These are phyloP conservation scores for Protomyces macrosporus DNA, from an alignment of 1,139 yeast species.

Conservation along the genomic window DNA sequence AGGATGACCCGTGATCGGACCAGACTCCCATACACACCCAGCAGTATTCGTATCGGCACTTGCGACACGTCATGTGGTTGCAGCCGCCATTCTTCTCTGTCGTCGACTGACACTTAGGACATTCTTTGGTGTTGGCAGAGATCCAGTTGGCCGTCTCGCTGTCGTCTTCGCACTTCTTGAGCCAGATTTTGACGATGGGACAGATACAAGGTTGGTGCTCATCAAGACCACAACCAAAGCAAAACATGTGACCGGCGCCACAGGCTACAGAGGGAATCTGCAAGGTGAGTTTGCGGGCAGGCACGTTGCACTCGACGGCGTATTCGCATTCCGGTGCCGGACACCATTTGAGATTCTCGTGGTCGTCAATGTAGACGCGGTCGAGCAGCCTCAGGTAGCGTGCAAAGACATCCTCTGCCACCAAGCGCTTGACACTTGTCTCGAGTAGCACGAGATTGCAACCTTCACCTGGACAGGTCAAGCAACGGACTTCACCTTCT, in stretches of 20 bases:
- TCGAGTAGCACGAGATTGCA: conserved; percentile 38
- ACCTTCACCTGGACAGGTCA: conserved; percentile 59
- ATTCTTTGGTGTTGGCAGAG: conserved; percentile 75
- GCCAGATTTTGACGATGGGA: conserved; percentile 63
- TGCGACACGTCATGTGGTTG: conserved; percentile 81
- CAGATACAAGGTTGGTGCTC: conserved; percentile 87
- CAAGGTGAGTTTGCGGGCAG: conserved; percentile 42
- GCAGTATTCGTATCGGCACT: conserved; percentile 76
- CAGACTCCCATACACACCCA: conserved; percentile 87
- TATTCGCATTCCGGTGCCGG: conserved; percentile 78
- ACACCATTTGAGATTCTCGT: conserved; percentile 62
- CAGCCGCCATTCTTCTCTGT: conserved; percentile 47
- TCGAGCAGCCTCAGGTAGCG: conserved; percentile 35
- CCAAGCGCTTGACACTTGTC: conserved; percentile 42
- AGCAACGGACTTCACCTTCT: conserved; percentile 47
- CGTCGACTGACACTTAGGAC: conserved; percentile 49
- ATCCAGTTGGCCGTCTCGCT: conserved; percentile 89
- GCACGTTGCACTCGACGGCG: conserved; percentile 48
- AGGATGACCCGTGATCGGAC: conserved; percentile 62
- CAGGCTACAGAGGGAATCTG: conserved; percentile 66
- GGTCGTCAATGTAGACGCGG: conserved; percentile 51
- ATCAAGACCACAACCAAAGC: conserved; percentile 62
- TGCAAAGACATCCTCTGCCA: conserved; percentile 34
- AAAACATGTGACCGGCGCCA: conserved; percentile 61
- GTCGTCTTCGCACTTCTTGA: conserved; percentile 74